A percentile compares a stretch with the other conserved stretches of the same genome.
Evolutionary conservation across 2,329 filamentous ascomycete genomes (phyloP).

Genomic region (Rachicladosporium sp.): DNA sequence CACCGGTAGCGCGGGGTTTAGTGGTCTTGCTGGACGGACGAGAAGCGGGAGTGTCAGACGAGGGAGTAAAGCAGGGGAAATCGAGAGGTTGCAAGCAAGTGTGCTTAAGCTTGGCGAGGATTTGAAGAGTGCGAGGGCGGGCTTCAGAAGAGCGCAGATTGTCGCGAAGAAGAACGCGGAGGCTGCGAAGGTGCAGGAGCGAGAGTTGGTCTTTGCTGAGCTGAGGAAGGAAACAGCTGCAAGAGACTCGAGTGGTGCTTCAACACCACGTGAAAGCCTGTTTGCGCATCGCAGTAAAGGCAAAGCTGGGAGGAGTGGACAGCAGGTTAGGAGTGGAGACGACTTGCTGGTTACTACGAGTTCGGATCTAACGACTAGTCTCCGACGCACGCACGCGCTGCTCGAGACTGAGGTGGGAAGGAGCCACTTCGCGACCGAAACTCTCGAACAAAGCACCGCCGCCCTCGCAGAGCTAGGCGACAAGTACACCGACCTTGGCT

Average conservation of each 20-base stretch:
- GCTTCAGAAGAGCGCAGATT: constrained; percentile 73
- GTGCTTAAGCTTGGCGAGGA: constrained; percentile 40
- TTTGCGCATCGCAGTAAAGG: constrained; percentile 21
- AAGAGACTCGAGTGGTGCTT: constrained; percentile 19
- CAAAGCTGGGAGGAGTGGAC: constrained; percentile 11
- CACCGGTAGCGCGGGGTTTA: constrained; percentile 4
- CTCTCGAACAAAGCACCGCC: constrained; percentile 69
- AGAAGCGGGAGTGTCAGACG: constrained; percentile 42
- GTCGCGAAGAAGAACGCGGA: constrained; percentile 64
- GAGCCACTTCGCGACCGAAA: constrained; percentile 85
- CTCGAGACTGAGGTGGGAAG: constrained; percentile 75
- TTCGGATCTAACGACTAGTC: constrained; percentile 69
- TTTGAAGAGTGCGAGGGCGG: constrained; percentile 51
- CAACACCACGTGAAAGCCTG: constrained; percentile 9
- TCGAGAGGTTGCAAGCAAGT: no score
- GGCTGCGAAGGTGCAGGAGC: constrained; percentile 63
- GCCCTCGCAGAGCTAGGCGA: constrained; percentile 69
- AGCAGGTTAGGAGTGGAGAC: constrained; percentile 51
- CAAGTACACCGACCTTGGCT: constrained; percentile 67
- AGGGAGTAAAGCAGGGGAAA: constrained; percentile 19
- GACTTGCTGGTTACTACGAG: constrained; percentile 64
- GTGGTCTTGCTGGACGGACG: constrained; percentile 21
- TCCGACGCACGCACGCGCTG: constrained; percentile 74
- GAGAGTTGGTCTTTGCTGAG: constrained; percentile 59
- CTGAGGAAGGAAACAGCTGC: constrained; percentile 32